Base-by-base conservation (phyloP, 2,329 filamentous ascomycete genomes). In the Alternaria arbusti region DNA sequence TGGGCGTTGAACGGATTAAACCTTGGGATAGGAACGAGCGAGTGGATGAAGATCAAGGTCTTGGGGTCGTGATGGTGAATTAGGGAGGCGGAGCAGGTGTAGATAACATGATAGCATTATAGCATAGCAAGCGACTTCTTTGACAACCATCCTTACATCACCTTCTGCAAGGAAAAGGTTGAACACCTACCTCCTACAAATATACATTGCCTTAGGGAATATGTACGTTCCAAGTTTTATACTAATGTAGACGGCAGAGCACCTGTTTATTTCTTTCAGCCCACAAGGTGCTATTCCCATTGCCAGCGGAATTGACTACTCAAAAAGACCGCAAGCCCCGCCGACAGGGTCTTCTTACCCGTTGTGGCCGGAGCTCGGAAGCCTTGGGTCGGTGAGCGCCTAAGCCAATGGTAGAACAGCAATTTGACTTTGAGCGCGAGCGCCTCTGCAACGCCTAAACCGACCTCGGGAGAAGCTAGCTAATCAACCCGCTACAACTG, bases 1-100 rank as follows among this genome's bases (percentile, higher is more conserved):
- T 98, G 95, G 95, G 91, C 92, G 23, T 83, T 86, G 68, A 95
- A 96, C 70, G 93, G 93, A 0, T 82, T 96, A 65, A 95, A 96
- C 74, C 80, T 96, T 56, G 91, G 92, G 1, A 85, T 96, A 44
- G 90, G 91, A 4, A 95, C 93, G 44, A 93, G 91, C 69, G 93
- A 96, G 79, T 96, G 93, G 94, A 94, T 96, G 89, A 91, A 91
- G 81, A 88, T 90, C 17, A 91, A 91, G 80, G 88, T 90, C 66
- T 81, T 96, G 66, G 74, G 74, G 22, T 76, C 73, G n/a, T 73
- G 32, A 63, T 9, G 15, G 30, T 6, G 45, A 11, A 13, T 54
- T 4, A 54, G 15, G 11, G 15, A 43, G 26, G 63, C 22, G 22
- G 25, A 49, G 20, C 28, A 43, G 17, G 28, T 28, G 13, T 22